Conservation (phyloP, 2,329 filamentous ascomycete genomes). For the Stemphylium vesicarium region DNA sequence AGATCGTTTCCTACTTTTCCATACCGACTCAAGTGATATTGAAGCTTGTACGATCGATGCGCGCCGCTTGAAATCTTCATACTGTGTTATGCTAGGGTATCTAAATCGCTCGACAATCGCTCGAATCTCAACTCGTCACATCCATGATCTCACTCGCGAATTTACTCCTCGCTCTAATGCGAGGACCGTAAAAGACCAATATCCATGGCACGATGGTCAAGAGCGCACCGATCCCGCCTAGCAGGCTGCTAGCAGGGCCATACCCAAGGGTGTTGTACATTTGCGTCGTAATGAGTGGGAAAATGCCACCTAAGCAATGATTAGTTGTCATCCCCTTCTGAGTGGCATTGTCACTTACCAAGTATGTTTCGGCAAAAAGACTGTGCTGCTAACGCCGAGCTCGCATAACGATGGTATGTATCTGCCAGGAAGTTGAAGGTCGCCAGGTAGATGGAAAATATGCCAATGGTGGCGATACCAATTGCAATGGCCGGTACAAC, state of each 20-base stretch:
- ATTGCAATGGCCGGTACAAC: slow-evolving; percentile 74
- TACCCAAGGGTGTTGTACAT: slow-evolving; percentile 78
- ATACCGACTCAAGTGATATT: no score
- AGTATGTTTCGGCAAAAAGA: slow-evolving; percentile 85
- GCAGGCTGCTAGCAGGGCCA: slow-evolving; percentile 71
- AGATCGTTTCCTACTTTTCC: no score
- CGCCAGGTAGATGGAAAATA: slow-evolving; percentile 78
- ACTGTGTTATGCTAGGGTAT: not conserved
- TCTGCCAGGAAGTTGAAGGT: slow-evolving; percentile 95
- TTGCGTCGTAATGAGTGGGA: slow-evolving; percentile 75
- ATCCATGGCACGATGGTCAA: slow-evolving; percentile 89
- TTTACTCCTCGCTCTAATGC: slow-evolving; percentile 75
- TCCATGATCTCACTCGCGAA: slow-evolving; percentile 64
- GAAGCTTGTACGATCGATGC: no score
- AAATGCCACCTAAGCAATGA: slow-evolving; percentile 63
- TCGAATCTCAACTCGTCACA: slow-evolving; percentile 1
- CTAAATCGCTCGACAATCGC: not conserved
- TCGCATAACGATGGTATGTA: slow-evolving; percentile 83
- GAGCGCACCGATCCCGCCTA: slow-evolving; percentile 72
- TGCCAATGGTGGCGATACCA: slow-evolving; percentile 78
- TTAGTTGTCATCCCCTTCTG: slow-evolving; percentile 2
- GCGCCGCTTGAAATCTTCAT: not conserved
- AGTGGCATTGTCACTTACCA: slow-evolving; percentile 43
- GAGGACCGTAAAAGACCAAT: slow-evolving; percentile 77
- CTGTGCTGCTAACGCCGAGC: slow-evolving; percentile 84